These are phyloP conservation scores for Kodamaea sp. DNA, from an alignment of 1,139 yeast genomes.

Conservation along the genomic window DNA sequence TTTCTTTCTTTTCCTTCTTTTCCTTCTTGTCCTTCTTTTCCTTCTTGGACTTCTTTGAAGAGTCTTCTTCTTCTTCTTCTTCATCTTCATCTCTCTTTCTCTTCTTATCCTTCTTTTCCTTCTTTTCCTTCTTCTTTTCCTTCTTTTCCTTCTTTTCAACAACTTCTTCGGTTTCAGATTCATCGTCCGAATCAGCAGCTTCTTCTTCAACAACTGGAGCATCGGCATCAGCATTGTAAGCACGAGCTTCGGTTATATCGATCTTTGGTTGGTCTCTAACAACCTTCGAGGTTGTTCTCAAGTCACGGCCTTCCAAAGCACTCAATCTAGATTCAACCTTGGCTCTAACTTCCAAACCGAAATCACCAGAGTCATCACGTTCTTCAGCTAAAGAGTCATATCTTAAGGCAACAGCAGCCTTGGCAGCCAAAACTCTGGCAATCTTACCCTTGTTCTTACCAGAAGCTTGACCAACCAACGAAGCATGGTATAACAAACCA, in stretches of 20 bases:
- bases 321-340: constrained; percentile 94
- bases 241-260: constrained; percentile 76
- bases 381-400: constrained; percentile 97
- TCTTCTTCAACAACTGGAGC: constrained; percentile 42
- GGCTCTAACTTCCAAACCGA: constrained; percentile 87
- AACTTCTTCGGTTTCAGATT: constrained; percentile 43
- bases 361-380: constrained; percentile 90
- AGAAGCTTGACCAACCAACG: constrained; percentile 94
- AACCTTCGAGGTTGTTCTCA: constrained; percentile 77
- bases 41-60: background rate
- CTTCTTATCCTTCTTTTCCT: constrained; percentile 30
- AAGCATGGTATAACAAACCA: constrained; percentile 95
- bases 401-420: constrained; percentile 94
- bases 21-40: constrained; percentile 29
- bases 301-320: constrained; percentile 91
- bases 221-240: constrained; percentile 94
- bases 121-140: constrained; percentile 21
- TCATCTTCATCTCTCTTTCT: constrained; percentile 38
- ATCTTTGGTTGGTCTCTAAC: constrained; percentile 77
- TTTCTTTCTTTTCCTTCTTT: constrained; percentile 26
- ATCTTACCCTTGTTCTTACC: constrained; percentile 98
- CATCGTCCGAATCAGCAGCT: constrained; percentile 47
- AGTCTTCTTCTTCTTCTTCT: constrained; percentile 44
- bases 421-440: constrained; percentile 98
- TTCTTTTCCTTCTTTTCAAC: constrained; percentile 32